Conservation (phyloP, 768 basidiomycete species). For the Boletus pseudo-olivaceus region DNA sequence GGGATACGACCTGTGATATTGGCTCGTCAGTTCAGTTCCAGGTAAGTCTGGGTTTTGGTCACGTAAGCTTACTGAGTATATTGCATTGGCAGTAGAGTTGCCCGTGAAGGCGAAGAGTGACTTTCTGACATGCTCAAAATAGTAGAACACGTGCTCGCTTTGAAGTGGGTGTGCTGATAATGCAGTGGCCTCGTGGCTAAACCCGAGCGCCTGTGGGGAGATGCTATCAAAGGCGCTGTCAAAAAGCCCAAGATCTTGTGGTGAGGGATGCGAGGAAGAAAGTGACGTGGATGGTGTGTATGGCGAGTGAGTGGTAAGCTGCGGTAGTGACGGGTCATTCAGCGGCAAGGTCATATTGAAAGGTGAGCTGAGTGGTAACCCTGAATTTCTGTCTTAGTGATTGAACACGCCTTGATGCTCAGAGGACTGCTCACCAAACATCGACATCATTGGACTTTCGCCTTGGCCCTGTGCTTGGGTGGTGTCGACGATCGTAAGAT, state of each 20-base stretch:
- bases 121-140: slow-evolving; percentile 68
- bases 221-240: slow-evolving; percentile 35
- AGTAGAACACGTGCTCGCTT: slow-evolving; percentile 64
- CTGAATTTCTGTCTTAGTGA: slow-evolving; percentile 17
- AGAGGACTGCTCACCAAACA: slow-evolving; percentile 25
- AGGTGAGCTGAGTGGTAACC: slow-evolving; percentile 31
- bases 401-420: not conserved
- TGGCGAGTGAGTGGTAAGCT: slow-evolving; percentile 28
- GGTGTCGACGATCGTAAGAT: slow-evolving; percentile 22
- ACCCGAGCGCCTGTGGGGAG: slow-evolving; percentile 29
- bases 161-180: slow-evolving; percentile 44
- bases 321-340: slow-evolving; percentile 29
- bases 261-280: slow-evolving; percentile 34
- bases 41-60: slow-evolving; percentile 1
- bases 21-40: slow-evolving; percentile 17
- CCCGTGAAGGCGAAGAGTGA: slow-evolving; percentile 65
- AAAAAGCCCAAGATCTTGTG: slow-evolving; percentile 32
- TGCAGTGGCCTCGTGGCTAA: slow-evolving; percentile 17
- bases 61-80: slow-evolving; percentile 54
- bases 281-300: slow-evolving; percentile 34
- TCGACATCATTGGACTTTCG: slow-evolving; percentile 28
- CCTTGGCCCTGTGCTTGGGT: slow-evolving; percentile 10
- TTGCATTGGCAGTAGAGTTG: slow-evolving; percentile 57
- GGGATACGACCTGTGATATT: slow-evolving; percentile 42
- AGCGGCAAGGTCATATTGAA: slow-evolving; percentile 26